These are phyloP conservation scores for Plasmodium gonderi DNA, from an alignment of 169 alveolate genomes.

Conservation along the genomic window DNA sequence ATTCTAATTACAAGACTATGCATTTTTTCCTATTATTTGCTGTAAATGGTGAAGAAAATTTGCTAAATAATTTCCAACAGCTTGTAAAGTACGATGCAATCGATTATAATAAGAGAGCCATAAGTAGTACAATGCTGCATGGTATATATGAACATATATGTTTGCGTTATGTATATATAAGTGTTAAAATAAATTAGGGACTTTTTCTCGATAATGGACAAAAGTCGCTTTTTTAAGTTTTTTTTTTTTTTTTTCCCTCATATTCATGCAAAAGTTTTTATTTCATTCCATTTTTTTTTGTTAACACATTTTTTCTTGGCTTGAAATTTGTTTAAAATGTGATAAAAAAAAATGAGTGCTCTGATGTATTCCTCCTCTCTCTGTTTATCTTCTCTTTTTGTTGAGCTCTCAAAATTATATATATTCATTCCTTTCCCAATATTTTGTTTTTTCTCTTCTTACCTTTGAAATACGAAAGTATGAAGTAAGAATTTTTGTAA, in stretches of 20 bases:
- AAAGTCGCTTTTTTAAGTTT: background rate
- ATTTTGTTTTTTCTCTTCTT: background rate
- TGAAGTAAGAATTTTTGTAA: background rate
- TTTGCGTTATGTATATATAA: background rate
- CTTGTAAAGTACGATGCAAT: background rate
- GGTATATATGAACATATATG: background rate
- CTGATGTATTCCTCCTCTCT: background rate
- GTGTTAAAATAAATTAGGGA: background rate
- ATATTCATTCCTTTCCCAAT: background rate
- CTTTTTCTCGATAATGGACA: background rate
- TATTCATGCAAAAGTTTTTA: background rate
- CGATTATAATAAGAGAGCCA: background rate
- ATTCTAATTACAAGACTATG: background rate
- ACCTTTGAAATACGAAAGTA: background rate
- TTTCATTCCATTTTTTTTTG: background rate
- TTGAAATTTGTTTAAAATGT: background rate
- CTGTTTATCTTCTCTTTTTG: background rate
- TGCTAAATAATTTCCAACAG: background rate
- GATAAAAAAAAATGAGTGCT: background rate
- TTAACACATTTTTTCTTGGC: background rate
- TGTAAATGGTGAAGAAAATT: background rate
- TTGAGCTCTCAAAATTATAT: background rate
- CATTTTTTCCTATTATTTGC: background rate
- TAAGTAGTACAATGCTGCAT: background rate
- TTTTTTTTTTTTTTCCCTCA: background rate